A percentile compares a stretch with the other conserved stretches of the same genome.
phyloP scores from a whole-genome alignment of 2,329 filamentous ascomycete genomes.

The Graphilbum fragrans region DNA sequence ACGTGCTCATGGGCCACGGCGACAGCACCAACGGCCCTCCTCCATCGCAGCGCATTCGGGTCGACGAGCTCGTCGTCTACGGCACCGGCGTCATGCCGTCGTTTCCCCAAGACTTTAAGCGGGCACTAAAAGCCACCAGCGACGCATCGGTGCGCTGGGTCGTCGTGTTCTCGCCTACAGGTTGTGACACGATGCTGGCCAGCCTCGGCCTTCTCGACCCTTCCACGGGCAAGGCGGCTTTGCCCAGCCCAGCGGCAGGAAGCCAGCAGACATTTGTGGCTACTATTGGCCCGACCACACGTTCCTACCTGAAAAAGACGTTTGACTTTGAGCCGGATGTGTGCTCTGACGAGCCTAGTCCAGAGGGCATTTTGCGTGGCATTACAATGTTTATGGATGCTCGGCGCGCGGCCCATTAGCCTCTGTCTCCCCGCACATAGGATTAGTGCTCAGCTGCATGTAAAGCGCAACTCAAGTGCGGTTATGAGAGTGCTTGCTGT shows the following conservation, averaged over 20 bases:
- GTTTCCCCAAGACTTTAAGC: conserved; percentile 57
- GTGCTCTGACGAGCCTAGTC: conserved; percentile 72
- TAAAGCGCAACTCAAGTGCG: too few species aligned
- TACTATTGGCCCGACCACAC: conserved; percentile 89
- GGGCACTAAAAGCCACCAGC: conserved; percentile 32
- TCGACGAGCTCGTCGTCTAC: conserved; percentile 77
- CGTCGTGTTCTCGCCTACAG: conserved; percentile 60
- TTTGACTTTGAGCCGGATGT: conserved; percentile 63
- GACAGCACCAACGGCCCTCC: conserved; percentile 10
- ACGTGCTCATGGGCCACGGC: conserved; percentile 49
- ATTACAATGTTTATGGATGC: conserved; percentile 38
- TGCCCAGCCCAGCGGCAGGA: conserved; percentile 6
- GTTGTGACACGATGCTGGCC: conserved; percentile 47
- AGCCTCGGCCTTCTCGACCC: conserved; percentile 39
- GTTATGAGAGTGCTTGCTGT: too few species aligned
- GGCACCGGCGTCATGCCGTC: conserved; percentile 71
- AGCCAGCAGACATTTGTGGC: conserved; percentile 44
- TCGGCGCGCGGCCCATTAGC: neutral
- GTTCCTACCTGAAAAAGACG: conserved; percentile 53
- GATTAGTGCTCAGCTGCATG: too few species aligned
- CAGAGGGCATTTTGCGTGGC: conserved; percentile 61
- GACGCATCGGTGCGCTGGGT: conserved; percentile 47
- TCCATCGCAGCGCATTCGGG: conserved; percentile 45
- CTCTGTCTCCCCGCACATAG: too few species aligned
- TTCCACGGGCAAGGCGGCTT: conserved; percentile 20